Conservation (phyloP, 108 stramenopile species). For the Tribonema minus region DNA sequence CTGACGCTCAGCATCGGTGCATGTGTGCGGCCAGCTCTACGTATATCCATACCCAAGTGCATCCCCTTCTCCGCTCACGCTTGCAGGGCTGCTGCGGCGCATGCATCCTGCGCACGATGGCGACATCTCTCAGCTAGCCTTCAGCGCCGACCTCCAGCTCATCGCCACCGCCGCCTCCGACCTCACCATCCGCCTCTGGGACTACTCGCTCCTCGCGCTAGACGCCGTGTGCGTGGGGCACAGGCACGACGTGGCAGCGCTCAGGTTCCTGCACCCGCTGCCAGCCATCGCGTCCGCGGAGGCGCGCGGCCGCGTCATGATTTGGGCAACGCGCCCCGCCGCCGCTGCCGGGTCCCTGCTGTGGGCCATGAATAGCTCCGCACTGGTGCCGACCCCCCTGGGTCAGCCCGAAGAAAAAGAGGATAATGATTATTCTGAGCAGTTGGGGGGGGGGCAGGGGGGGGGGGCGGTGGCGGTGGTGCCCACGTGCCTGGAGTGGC, state of each 20-base stretch:
- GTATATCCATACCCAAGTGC: too few species aligned
- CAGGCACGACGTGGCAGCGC: constrained; percentile 6
- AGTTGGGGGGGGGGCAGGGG: too few species aligned
- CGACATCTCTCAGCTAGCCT: constrained; percentile 17
- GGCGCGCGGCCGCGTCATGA: constrained; percentile 2
- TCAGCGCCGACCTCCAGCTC: constrained; percentile 4
- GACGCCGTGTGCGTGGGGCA: constrained; percentile 29
- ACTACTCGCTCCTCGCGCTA: constrained; percentile 18
- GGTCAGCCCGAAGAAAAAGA: too few species aligned
- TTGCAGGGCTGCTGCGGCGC: not conserved
- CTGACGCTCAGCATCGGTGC: too few species aligned
- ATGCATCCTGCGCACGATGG: constrained; percentile 17
- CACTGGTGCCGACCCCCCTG: too few species aligned
- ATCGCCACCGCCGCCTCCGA: constrained; percentile 14
- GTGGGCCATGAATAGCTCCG: not conserved
- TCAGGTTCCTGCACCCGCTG: constrained; percentile 29
- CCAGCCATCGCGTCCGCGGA: constrained; percentile 27
- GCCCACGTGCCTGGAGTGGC: too few species aligned
- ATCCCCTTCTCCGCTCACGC: too few species aligned
- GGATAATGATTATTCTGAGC: too few species aligned
- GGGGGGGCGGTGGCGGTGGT: too few species aligned
- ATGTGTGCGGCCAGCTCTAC: too few species aligned
- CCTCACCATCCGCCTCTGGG: constrained; percentile 30
- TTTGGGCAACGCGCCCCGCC: constrained; percentile 28
- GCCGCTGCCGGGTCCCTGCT: not conserved